Base-by-base conservation (phyloP, 1,284 basidiomycete genomes). In the Takashimella tepidaria region DNA sequence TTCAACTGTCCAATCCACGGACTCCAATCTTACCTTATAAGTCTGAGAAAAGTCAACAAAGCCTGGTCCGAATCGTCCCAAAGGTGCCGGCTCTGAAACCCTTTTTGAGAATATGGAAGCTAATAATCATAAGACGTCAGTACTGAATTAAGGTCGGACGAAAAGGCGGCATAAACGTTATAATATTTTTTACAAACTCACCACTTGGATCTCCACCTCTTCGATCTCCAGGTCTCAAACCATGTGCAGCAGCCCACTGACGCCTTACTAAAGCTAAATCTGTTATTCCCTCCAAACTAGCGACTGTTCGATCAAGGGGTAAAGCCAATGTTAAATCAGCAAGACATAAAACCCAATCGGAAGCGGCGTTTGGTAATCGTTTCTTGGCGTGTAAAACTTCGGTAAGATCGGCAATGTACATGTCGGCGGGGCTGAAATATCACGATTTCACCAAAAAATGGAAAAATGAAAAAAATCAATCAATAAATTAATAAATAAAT, bases 381-480 rank as follows among this genome's bases (percentile, higher is more conserved):
- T 85, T 87, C 64, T 75, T 76, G 49, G 82, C 80, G 68, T 88
- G 91, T 2, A 93, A 83, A 21, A 84, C 79, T 62, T 97, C 93
- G 40, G 98, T 82, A 1, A 93, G 89, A 73, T 99, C 93, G 53
- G 92, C 89, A 81, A 98, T 87, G 74, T 97, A 98, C 86, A 91
- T 96, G n/a, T 90, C 92, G 13, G 87, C 83, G 3, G 90, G 87
- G 1, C 89, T 92, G 59, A 20, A 5, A 25, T 44, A 45, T 50
- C 22, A n/a, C n/a, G n/a, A n/a, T n/a, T n/a, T n/a, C n/a, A n/a
- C n/a, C n/a, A n/a, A n/a, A n/a, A n/a, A n/a, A n/a, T n/a, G n/a
- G n/a, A 44, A 46, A 13, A 37, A 16, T 8, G 31, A 37, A 37
- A 8, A 37, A 37, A 37, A 8, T 16, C 31, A 37, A 16, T 37